phyloP scores from a whole-genome alignment of 495 filamentous ascomycete species.

The Neurospora tetrasperma region DNA sequence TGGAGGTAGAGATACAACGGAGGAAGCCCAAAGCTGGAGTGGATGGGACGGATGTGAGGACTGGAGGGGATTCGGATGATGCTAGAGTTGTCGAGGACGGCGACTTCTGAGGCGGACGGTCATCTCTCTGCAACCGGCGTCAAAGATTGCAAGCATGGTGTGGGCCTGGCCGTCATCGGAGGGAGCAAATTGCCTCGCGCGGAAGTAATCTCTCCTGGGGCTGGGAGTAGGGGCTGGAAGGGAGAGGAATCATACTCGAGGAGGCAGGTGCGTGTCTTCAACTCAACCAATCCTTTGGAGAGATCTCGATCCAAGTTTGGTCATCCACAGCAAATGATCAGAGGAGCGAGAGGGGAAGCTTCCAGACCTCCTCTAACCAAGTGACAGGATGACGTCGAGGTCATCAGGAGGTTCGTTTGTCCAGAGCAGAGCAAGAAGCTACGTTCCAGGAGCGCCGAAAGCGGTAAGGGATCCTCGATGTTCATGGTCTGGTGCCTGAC shows the following conservation, averaged over 20 bases:
- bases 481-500: background rate
- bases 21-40: background rate
- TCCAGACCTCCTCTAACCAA: background rate
- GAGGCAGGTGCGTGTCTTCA: background rate
- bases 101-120: background rate
- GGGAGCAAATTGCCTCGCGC: background rate
- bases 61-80: background rate
- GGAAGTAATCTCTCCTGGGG: background rate
- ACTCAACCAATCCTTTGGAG: background rate
- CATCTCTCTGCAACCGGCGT: background rate
- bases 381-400: background rate
- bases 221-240: background rate
- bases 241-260: background rate
- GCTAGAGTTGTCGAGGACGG: background rate
- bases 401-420: too few relatives aligned
- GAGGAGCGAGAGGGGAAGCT: background rate
- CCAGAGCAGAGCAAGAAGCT: background rate
- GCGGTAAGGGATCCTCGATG: background rate
- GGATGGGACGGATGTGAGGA: too few relatives aligned
- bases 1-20: background rate
- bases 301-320: background rate
- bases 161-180: background rate
- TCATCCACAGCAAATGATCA: background rate
- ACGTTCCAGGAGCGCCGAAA: background rate
- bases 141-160: background rate